Conservation (phyloP, 2,329 filamentous ascomycete species). For the Aschersonia sp. region DNA sequence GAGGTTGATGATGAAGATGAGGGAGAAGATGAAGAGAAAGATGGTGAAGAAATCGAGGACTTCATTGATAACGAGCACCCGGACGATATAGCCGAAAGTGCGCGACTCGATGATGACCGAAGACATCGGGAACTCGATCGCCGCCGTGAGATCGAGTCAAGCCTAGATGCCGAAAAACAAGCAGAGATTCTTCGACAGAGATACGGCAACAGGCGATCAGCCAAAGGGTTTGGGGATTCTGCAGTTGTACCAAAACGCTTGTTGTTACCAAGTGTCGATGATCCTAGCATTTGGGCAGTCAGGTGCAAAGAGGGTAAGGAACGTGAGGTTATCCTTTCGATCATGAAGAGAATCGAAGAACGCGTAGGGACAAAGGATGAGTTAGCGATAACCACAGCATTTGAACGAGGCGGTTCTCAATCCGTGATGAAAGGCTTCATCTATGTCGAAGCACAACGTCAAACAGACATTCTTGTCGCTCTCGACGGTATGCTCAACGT, state of each 20-base stretch:
- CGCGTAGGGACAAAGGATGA: conserved; percentile 63
- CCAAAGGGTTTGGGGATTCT: conserved; percentile 52
- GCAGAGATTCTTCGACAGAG: conserved; percentile 75
- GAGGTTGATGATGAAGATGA: conserved; percentile 94
- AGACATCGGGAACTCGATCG: conserved; percentile 90
- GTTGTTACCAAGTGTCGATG: conserved; percentile 81
- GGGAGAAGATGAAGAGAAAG: conserved; percentile 77
- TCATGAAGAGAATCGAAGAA: conserved; percentile 82
- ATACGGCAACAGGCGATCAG: conserved; percentile 59
- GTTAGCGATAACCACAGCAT: conserved; percentile 74
- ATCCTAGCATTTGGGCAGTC: conserved; percentile 91
- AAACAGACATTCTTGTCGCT: conserved; percentile 72
- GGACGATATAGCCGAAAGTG: conserved; percentile 72
- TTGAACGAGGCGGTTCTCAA: conserved; percentile 69
- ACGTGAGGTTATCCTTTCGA: conserved; percentile 72
- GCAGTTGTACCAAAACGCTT: conserved; percentile 72
- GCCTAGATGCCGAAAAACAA: conserved; percentile 86
- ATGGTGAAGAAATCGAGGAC: conserved; percentile 67
- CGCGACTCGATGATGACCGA: conserved; percentile 74
- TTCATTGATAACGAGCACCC: conserved; percentile 84
- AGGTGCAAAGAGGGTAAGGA: conserved; percentile 93
- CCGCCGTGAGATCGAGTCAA: conserved; percentile 72
- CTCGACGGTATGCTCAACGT: conserved; percentile 78
- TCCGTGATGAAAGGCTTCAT: conserved; percentile 84
- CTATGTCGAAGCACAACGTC: conserved; percentile 82